Evolutionary conservation across 2,329 filamentous ascomycete genomes (phyloP).

Genomic region (Xylaria arbuscula): DNA sequence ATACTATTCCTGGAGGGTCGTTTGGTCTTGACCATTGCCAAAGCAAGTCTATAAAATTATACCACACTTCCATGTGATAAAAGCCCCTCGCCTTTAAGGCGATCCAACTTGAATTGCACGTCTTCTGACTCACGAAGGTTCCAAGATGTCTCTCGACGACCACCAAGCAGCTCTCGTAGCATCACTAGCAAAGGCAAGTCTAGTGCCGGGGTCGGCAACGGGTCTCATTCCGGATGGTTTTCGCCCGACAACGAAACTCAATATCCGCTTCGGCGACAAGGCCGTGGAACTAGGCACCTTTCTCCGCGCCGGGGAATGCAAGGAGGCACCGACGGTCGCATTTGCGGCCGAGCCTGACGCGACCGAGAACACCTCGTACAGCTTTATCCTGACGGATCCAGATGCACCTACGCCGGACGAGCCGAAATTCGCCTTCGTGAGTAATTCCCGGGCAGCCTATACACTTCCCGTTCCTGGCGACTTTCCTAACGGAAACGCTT

Average conservation of each 20-base stretch:
- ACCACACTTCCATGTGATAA: background rate
- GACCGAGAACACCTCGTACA: constrained; percentile 53
- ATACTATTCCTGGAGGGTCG: constrained; percentile 8
- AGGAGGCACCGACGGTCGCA: constrained; percentile 52
- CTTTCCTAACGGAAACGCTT: no score
- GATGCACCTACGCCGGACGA: constrained; percentile 67
- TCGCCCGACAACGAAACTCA: constrained; percentile 55
- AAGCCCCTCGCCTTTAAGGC: background rate
- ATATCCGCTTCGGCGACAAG: constrained; percentile 52
- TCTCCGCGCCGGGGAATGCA: constrained; percentile 55
- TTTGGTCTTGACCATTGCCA: background rate
- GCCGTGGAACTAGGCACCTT: constrained; percentile 53
- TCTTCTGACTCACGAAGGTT: background rate
- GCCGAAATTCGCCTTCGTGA: constrained; percentile 61
- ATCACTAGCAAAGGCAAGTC: constrained; percentile 53
- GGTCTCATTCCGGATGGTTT: constrained; percentile 57
- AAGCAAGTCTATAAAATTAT: constrained; percentile 7
- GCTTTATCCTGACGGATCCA: constrained; percentile 63
- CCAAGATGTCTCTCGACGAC: constrained; percentile 41
- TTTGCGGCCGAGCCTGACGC: constrained; percentile 52
- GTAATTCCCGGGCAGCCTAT: no score
- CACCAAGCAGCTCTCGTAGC: constrained; percentile 43
- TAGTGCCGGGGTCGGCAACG: constrained; percentile 56
- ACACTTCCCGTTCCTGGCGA: no score
- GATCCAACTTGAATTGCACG: background rate